Evolutionary conservation across 176 grass and related monocot species (phyloP), one percentile per base, ranked within the genome.

Genomic region (Musa schizocarpa): DNA sequence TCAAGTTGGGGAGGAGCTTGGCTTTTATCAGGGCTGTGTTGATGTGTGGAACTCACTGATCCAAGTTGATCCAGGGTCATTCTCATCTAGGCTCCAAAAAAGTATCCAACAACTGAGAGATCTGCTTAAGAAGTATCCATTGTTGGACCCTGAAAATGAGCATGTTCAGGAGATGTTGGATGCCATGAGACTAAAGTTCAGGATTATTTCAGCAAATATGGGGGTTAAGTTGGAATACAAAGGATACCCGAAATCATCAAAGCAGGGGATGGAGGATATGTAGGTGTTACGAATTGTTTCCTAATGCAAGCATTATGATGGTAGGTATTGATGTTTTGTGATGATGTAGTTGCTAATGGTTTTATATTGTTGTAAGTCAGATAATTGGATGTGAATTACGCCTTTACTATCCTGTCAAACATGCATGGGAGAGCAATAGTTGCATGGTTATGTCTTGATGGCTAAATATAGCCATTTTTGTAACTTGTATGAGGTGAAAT

Each of bases 11-110:
- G 92, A 96, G 75, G 89, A 92, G 74, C 55, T 96, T 73, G 89
- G 92, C 58, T 96, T 96, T 80, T 92, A 90, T 56, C 76, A 79
- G 58, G 87, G 93, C 21, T 96, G 89, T 62, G 51, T 92, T 34
- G 81, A 92, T 81, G 73, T 92, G 51, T 92, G 92, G 87, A 80
- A 73, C 52, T 96, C 83, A 11, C 58, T 71, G 58, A 80, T 53
- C 50, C 72, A 13, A 68, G 62, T 90, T 66, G 80, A 90, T 77
- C 72, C 81, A n/a, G 74, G 77, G 20, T 53, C 73, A 26, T 86
- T 96, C 77, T 86, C 87, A 68, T 73, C 81, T 77, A 73, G 89
- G 53, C 17, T 92, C 54, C 80, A 73, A 77, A 96, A 85, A 73
- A 86, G 87, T 66, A 86, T 90, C 17, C 78, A 87, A 63, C 89